These are phyloP conservation scores for Chytridiales sp. DNA, from an alignment of 371 early-diverging fungal species.

Conservation along the genomic window DNA sequence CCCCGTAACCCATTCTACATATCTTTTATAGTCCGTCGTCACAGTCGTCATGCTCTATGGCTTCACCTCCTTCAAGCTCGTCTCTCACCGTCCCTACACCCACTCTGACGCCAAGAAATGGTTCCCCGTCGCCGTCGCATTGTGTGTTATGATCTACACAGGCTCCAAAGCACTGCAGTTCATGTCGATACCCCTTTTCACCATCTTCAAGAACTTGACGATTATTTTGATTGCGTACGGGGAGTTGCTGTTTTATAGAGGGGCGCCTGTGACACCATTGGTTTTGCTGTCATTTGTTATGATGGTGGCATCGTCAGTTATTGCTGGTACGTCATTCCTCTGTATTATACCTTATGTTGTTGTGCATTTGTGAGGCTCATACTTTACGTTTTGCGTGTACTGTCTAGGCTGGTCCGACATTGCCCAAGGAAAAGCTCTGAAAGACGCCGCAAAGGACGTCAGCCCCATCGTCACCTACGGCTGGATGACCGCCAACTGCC, in stretches of 20 bases:
- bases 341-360: slow-evolving; percentile 56
- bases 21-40: slow-evolving; percentile 37
- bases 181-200: slow-evolving; percentile 93
- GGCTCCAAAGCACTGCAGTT: slow-evolving; percentile 93
- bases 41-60: slow-evolving; percentile 42
- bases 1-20: not conserved
- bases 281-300: slow-evolving; percentile 84
- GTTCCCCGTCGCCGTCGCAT: slow-evolving; percentile 83
- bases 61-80: slow-evolving; percentile 33
- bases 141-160: slow-evolving; percentile 97
- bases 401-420: slow-evolving; percentile 51
- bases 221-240: slow-evolving; percentile 96
- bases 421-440: slow-evolving; percentile 29
- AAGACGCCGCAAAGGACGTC: slow-evolving; percentile 22
- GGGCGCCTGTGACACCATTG: slow-evolving; percentile 67
- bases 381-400: not conserved
- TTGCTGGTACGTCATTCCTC: slow-evolving; percentile 71
- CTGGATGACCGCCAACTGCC: slow-evolving; percentile 92
- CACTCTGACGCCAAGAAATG: slow-evolving; percentile 68
- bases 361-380: slow-evolving; percentile 7
- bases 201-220: slow-evolving; percentile 98
- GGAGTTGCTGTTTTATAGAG: slow-evolving; percentile 82
- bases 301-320: slow-evolving; percentile 93
- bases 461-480: slow-evolving; percentile 55
- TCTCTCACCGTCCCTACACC: slow-evolving; percentile 51